Conservation (phyloP, 192 early-diverging fungal species). For the Helicostylum pulchrum region DNA sequence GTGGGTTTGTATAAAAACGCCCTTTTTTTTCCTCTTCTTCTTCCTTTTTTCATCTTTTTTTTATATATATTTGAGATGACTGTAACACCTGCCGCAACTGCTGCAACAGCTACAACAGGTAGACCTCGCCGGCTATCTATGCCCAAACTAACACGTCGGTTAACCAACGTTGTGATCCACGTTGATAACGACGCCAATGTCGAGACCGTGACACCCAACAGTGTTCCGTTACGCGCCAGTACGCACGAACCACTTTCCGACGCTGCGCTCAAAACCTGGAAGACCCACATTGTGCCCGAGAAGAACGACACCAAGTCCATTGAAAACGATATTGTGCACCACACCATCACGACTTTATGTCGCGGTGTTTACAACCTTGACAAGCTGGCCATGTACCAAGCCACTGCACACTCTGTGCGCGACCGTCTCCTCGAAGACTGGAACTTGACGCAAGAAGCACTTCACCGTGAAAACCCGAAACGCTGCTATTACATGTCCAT, state of each 20-base stretch:
- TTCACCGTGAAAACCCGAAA: constrained; percentile 71
- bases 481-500: constrained; percentile 97
- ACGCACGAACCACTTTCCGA: not conserved
- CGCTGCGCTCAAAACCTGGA: not conserved
- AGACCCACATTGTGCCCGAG: not conserved
- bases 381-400: constrained; percentile 89
- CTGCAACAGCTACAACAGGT: no score
- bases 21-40: not conserved
- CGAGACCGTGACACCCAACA: not conserved
- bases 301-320: constrained; percentile 60
- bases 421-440: constrained; percentile 91
- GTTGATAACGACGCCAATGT: constrained; percentile 6
- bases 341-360: constrained; percentile 88
- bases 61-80: not conserved
- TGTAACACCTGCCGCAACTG: no score
- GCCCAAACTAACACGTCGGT: constrained; percentile 18
- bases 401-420: constrained; percentile 86
- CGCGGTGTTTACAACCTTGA: constrained; percentile 89
- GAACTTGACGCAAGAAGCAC: constrained; percentile 88
- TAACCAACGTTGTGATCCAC: constrained; percentile 10
- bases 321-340: constrained; percentile 84
- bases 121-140: constrained; percentile 9
- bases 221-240: not conserved
- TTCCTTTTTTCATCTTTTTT: not conserved
- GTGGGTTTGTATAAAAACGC: not conserved